phyloP scores from a whole-genome alignment of 441 rosid genomes.

The Flueggea neowawraea region DNA sequence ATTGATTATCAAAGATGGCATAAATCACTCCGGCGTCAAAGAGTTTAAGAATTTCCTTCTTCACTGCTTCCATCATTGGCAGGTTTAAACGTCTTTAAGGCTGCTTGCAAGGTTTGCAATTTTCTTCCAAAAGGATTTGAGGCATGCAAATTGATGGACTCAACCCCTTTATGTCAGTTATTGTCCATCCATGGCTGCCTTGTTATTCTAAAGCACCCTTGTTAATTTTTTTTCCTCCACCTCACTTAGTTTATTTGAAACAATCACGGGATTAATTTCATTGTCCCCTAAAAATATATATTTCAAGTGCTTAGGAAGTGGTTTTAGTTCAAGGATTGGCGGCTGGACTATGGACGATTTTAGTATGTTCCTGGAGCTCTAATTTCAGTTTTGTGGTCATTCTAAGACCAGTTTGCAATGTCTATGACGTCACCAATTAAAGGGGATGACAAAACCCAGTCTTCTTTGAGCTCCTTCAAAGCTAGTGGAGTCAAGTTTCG shows the following conservation, averaged over 20 bases:
- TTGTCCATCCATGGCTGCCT: background rate
- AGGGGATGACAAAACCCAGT: too few species aligned
- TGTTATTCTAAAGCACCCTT: background rate
- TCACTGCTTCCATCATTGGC: background rate
- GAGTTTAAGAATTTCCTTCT: background rate
- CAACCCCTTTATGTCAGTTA: too few species aligned
- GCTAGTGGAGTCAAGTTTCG: too few species aligned
- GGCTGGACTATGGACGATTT: background rate
- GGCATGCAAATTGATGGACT: too few species aligned
- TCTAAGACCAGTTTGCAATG: too few species aligned
- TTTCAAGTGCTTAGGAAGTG: background rate
- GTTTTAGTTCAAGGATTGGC: too few species aligned
- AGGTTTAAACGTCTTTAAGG: background rate
- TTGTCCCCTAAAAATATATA: background rate
- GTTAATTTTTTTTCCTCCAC: background rate
- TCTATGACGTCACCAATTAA: too few species aligned
- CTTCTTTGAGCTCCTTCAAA: too few species aligned
- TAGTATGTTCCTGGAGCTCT: too few species aligned
- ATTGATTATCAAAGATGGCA: background rate
- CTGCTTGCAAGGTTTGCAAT: background rate
- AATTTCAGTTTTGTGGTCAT: too few species aligned
- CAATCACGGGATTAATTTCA: background rate
- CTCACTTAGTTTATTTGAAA: too few species aligned
- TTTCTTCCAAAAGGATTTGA: background rate
- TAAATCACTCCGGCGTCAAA: too few species aligned